phyloP scores from a whole-genome alignment of 306 rosid genomes.

The Vachellia collinsii region DNA sequence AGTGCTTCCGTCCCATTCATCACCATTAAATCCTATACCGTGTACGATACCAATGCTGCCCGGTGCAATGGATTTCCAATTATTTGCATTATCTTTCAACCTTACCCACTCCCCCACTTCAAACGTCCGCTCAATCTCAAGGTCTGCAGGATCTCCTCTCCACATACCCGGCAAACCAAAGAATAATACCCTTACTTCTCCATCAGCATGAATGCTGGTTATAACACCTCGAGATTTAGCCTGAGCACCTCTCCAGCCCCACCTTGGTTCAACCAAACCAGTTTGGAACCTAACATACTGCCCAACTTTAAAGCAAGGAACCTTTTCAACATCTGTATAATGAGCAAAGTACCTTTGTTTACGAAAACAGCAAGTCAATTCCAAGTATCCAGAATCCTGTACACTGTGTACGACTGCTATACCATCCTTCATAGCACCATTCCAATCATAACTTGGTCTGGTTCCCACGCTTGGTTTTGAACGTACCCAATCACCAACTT shows the following conservation, averaged over 20 bases:
- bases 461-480: slow-evolving; percentile 71
- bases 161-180: slow-evolving; percentile 62
- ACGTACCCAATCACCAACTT: slow-evolving; percentile 88
- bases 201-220: slow-evolving; percentile 71
- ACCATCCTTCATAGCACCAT: slow-evolving; percentile 61
- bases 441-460: slow-evolving; percentile 76
- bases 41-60: slow-evolving; percentile 74
- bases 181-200: slow-evolving; percentile 66
- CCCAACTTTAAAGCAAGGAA: slow-evolving; percentile 64
- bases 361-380: slow-evolving; percentile 74
- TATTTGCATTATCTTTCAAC: slow-evolving; percentile 52
- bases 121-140: slow-evolving; percentile 60
- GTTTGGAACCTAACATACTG: slow-evolving; percentile 64
- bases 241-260: slow-evolving; percentile 84
- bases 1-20: slow-evolving; percentile 61
- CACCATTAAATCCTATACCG: slow-evolving; percentile 63
- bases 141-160: slow-evolving; percentile 79
- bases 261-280: slow-evolving; percentile 74
- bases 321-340: slow-evolving; percentile 70
- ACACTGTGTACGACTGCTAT: slow-evolving; percentile 72
- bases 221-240: slow-evolving; percentile 62
- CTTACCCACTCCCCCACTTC: slow-evolving; percentile 83
- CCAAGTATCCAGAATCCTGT: slow-evolving; percentile 73
- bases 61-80: slow-evolving; percentile 63
- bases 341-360: slow-evolving; percentile 62